Evolutionary conservation across 2,329 filamentous ascomycete species (phyloP), one percentile per base, ranked within the genome.

Genomic region (Ascochyta pisi): DNA sequence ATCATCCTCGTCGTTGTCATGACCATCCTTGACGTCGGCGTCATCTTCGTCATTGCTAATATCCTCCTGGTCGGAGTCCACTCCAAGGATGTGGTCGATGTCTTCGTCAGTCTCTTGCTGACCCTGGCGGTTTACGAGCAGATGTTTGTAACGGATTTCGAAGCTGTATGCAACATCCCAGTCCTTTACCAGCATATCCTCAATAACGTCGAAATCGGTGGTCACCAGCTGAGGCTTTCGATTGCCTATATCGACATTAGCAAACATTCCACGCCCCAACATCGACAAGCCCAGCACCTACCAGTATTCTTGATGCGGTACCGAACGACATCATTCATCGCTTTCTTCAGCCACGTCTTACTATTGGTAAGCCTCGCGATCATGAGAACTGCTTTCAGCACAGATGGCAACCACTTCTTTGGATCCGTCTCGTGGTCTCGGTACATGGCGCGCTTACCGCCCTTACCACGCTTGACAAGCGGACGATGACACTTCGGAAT

Each of bases 161-260:
- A 74, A 73, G 34, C 62, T 58, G 29, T 62, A 62, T 0, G 45
- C 24, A 1, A 72, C 54, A 2, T 52, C 45, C 70, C 69, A 73
- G 3, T 64, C 60, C 34, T 63, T 63, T 13, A 64, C 54, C 8
- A 73, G 43, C 58, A 73, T 65, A 19, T 72, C 70, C 29, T 74
- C 70, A n/a, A 73, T 68, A 23, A 73, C 62, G 52, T 73, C 70
- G 12, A 73, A 71, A 43, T 73, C 70, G 0, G 71, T 70, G 1
- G 64, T 71, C 3, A 68, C 68, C 0, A 74, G 57, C 55, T 74
- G 69, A 4, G 68, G 70, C 56, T 73, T 73, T 9, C 68, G 63
- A 35, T 72, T 71, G 1, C 69, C 52, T 55, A 5, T n/a, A 10
- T 7, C 6, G 2, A 15, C 1, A 34, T 55, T 7, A 55, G 52